Evolutionary conservation across 495 filamentous ascomycete species (phyloP).

Genomic region (Xylaria castorea): DNA sequence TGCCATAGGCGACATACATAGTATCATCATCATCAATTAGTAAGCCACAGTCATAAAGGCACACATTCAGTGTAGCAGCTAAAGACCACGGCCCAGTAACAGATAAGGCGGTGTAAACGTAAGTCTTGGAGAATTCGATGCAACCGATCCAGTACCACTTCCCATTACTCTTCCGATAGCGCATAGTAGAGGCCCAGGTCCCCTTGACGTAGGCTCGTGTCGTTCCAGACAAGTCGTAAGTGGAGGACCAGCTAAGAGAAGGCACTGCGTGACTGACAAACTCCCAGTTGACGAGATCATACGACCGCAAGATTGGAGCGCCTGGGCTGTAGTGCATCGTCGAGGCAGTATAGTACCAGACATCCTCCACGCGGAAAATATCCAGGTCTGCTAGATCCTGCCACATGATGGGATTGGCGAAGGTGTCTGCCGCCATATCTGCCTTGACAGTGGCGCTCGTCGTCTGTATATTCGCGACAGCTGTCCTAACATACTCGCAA

Average conservation of each 20-base stretch:
- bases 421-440: constrained; percentile 23
- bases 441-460: neutral
- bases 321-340: constrained; percentile 64
- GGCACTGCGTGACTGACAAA: constrained; percentile 60
- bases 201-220: constrained; percentile 57
- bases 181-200: constrained; percentile 61
- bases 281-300: constrained; percentile 64
- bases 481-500: neutral
- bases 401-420: constrained; percentile 56
- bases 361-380: constrained; percentile 31
- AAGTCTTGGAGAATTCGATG: constrained; percentile 49
- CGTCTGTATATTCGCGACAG: neutral
- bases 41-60: constrained; percentile 64
- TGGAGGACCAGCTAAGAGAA: constrained; percentile 48
- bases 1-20: constrained; percentile 63
- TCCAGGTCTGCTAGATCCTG: constrained; percentile 54
- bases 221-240: constrained; percentile 53
- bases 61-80: constrained; percentile 46
- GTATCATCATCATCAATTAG: constrained; percentile 62
- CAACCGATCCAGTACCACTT: constrained; percentile 64
- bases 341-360: constrained; percentile 60
- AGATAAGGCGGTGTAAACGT: constrained; percentile 55
- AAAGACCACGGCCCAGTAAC: constrained; percentile 40
- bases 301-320: constrained; percentile 61
- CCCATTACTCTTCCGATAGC: constrained; percentile 54